These are phyloP conservation scores for Coemansia umbellata DNA, from an alignment of 192 early-diverging fungal species.

Conservation along the genomic window DNA sequence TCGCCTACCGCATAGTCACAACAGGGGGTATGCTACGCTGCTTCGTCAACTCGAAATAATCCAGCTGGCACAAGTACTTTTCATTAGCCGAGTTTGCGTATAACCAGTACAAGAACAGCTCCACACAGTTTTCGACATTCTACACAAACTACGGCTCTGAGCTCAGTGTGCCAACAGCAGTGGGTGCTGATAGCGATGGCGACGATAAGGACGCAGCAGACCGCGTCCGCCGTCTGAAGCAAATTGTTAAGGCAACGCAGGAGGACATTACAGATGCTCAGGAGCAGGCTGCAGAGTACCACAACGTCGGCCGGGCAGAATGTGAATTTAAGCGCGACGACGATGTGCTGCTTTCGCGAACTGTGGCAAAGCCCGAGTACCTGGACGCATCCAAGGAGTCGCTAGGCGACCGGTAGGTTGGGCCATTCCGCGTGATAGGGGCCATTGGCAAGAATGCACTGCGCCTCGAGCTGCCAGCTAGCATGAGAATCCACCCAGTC, in stretches of 20 bases:
- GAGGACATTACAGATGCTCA: not conserved
- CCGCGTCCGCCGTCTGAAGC: not conserved
- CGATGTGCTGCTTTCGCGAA: not conserved
- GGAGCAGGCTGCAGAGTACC: not conserved
- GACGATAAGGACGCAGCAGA: too few relatives aligned
- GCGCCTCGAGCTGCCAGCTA: not conserved
- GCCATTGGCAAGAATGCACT: not conserved
- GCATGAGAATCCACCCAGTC: not conserved
- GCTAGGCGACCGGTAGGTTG: not conserved
- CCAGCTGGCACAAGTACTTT: too few relatives aligned
- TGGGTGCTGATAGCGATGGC: too few relatives aligned
- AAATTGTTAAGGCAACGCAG: not conserved
- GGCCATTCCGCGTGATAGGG: not conserved
- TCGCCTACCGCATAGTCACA: too few relatives aligned
- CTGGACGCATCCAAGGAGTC: not conserved
- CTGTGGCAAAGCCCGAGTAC: not conserved
- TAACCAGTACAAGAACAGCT: slow-evolving; percentile 27
- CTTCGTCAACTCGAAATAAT: too few relatives aligned
- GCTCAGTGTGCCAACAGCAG: not conserved
- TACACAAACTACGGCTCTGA: slow-evolving; percentile 11
- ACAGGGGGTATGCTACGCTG: too few relatives aligned
- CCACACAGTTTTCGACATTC: slow-evolving; percentile 3
- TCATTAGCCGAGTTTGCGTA: slow-evolving; percentile 49
- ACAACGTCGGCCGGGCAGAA: not conserved
- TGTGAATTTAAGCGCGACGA: not conserved